Percentiles rank a stretch among this genome's conserved stretches.
These are phyloP conservation scores for Penicillium flavigenum DNA, from an alignment of 495 filamentous ascomycete species.

Conservation along the genomic window DNA sequence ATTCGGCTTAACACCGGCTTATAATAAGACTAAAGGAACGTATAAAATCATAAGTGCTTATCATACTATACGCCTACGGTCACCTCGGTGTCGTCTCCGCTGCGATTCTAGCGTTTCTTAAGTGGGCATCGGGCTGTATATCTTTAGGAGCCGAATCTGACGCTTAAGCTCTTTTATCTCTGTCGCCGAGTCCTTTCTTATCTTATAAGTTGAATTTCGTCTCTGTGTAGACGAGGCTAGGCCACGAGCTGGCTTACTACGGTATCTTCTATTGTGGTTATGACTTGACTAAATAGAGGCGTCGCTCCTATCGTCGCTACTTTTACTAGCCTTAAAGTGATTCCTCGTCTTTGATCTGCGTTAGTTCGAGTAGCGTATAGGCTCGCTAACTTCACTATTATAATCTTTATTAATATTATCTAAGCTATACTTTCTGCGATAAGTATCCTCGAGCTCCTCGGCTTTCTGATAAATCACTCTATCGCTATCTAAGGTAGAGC, in stretches of 20 bases:
- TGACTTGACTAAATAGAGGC: neutral
- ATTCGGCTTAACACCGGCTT: neutral
- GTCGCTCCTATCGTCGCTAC: neutral
- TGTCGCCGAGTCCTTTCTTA: neutral
- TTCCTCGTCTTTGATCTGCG: neutral
- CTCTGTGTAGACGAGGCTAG: neutral
- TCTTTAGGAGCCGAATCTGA: neutral
- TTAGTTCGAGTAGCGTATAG: neutral
- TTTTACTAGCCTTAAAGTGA: neutral
- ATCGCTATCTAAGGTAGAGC: constrained; percentile 18
- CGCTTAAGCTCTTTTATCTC: constrained; percentile 2
- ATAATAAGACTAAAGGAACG: neutral
- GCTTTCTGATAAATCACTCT: constrained; percentile 28
- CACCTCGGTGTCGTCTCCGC: neutral
- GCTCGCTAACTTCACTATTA: constrained; percentile 7
- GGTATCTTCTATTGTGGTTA: neutral
- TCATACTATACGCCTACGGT: neutral
- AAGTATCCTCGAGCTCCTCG: constrained; percentile 16
- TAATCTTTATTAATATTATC: constrained; percentile 5
- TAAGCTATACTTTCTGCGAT: constrained; percentile 8
- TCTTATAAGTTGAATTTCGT: neutral
- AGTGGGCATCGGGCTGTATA: neutral
- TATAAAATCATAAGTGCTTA: neutral
- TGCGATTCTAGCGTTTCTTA: neutral
- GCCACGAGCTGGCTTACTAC: neutral